These are phyloP conservation scores for Gossypium mustelinum DNA, from an alignment of 345 rosid species.

Conservation along the genomic window DNA sequence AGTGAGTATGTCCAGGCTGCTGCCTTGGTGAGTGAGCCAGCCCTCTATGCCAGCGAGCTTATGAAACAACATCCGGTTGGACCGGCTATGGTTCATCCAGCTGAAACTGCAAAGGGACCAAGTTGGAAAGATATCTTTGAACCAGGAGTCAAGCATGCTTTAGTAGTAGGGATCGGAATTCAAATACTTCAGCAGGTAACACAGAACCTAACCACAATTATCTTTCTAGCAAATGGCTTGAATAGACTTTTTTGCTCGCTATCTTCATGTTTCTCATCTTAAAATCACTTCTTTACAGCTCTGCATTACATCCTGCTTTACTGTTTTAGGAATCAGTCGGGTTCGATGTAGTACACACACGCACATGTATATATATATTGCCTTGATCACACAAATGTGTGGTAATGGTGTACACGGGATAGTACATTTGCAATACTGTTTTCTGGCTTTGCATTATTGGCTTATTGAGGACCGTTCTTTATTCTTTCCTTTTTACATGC, in stretches of 20 bases:
- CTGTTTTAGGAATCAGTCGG: no score
- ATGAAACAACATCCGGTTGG: slow-evolving; percentile 54
- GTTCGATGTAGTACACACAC: no score
- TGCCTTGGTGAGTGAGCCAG: slow-evolving; percentile 90
- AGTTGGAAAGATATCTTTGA: slow-evolving; percentile 80
- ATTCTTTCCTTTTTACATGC: slow-evolving; percentile 18
- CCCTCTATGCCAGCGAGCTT: slow-evolving; percentile 73
- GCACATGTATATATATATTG: no score
- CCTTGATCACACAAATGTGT: no score
- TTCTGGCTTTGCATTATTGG: background rate
- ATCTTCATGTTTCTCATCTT: no score
- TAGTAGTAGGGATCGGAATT: slow-evolving; percentile 75
- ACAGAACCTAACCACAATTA: background rate
- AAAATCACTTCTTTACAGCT: no score
- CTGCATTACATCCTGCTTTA: no score
- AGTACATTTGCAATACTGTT: slow-evolving; percentile 1
- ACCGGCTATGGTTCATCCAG: slow-evolving; percentile 91
- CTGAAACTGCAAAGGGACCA: slow-evolving; percentile 56
- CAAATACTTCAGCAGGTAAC: slow-evolving; percentile 98
- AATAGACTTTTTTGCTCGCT: no score
- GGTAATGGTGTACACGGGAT: background rate
- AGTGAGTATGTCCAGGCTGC: slow-evolving; percentile 65
- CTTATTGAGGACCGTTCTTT: background rate
- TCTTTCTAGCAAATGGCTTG: no score
- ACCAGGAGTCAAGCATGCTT: slow-evolving; percentile 95